Percentiles rank a stretch among this genome's conserved stretches.
Evolutionary conservation across 2,329 filamentous ascomycete species (phyloP).

Genomic region (Colletotrichum sp.): DNA sequence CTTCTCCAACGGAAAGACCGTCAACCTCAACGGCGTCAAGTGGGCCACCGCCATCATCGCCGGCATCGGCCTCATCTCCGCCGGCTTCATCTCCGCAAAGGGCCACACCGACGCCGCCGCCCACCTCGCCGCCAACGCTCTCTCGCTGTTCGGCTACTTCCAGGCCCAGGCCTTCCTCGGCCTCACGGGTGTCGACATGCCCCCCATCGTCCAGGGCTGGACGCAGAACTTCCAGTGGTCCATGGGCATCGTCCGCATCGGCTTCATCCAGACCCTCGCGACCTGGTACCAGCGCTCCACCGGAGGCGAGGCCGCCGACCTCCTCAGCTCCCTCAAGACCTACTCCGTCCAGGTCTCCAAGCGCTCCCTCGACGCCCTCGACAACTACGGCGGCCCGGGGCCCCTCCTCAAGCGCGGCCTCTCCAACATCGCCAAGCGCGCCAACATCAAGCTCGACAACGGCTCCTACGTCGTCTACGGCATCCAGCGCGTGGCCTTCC

Average conservation of each 20-base stretch:
- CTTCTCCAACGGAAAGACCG: conserved; percentile 90
- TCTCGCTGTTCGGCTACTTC: conserved; percentile 93
- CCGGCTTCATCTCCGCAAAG: conserved; percentile 86
- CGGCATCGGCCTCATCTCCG: conserved; percentile 81
- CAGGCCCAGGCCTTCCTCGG: conserved; percentile 93
- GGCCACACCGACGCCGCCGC: conserved; percentile 94
- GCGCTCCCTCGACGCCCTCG: conserved; percentile 46
- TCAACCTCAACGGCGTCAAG: conserved; percentile 85
- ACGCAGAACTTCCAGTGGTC: conserved; percentile 99
- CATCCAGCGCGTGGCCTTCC: conserved; percentile 89
- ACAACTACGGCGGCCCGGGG: conserved; percentile 34
- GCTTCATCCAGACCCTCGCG: conserved; percentile 84
- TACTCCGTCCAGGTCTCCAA: conserved; percentile 85
- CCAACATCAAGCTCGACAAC: conserved; percentile 56
- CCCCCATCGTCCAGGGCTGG: conserved; percentile 90
- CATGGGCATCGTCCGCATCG: conserved; percentile 90
- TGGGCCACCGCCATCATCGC: conserved; percentile 91
- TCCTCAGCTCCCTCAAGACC: conserved; percentile 75
- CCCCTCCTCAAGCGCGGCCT: conserved; percentile 48
- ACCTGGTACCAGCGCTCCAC: conserved; percentile 97
- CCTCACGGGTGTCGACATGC: conserved; percentile 79
- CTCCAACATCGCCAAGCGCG: conserved; percentile 56
- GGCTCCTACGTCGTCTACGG: conserved; percentile 73
- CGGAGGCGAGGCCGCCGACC: conserved; percentile 80
- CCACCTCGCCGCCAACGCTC: conserved; percentile 90